Conservation (phyloP, 2,329 filamentous ascomycete species). For the Acrodontium crateriforme region DNA sequence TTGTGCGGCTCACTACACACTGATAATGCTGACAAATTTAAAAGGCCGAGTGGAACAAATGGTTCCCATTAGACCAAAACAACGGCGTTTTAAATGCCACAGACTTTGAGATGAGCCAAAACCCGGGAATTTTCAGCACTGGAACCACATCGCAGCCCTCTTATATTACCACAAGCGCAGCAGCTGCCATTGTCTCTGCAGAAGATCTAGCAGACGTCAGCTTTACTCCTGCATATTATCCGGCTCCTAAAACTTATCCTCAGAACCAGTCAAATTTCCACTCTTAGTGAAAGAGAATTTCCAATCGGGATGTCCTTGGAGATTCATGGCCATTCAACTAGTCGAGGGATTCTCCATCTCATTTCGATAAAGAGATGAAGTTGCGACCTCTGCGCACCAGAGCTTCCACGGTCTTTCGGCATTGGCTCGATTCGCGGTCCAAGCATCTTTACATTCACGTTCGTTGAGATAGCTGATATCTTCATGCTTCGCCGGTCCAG, state of each 20-base stretch:
- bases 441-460: conserved; percentile 28
- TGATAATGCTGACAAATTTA: conserved; percentile 2
- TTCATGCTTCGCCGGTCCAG: conserved; percentile 27
- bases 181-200: conserved; percentile 2
- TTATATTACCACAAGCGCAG: conserved; percentile 1
- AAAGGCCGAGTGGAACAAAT: conserved; percentile 34
- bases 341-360: too few relatives aligned
- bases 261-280: too few relatives aligned
- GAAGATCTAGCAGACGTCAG: conserved; percentile 7
- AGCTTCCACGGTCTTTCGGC: conserved; percentile 29
- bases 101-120: conserved; percentile 21
- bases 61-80: conserved; percentile 26
- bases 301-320: too few relatives aligned
- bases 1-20: neutral
- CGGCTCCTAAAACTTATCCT: too few relatives aligned
- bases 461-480: conserved; percentile 29
- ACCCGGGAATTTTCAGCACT: conserved; percentile 11
- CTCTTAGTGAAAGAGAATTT: too few relatives aligned
- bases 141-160: neutral
- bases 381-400: conserved; percentile 30
- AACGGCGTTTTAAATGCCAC: conserved; percentile 21
- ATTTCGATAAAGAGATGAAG: conserved; percentile 27
- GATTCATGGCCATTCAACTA: neutral
- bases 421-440: conserved; percentile 21
- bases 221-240: conserved; percentile 3